phyloP scores from a whole-genome alignment of 108 stramenopile species.

The Skeletonema menzelii region DNA sequence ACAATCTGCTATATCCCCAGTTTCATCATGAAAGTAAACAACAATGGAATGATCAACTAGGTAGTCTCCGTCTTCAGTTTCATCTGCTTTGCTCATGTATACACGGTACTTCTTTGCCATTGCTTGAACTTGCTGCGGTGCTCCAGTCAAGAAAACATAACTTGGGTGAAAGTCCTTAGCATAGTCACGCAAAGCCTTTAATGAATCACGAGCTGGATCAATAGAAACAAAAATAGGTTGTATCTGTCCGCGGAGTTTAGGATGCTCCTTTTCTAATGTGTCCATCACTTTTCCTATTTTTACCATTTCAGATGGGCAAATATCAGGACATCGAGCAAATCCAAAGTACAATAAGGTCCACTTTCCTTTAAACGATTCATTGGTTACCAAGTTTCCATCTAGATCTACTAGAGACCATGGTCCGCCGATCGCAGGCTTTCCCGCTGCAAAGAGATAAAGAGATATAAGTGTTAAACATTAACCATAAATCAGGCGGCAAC shows the following conservation, averaged over 20 bases:
- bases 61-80: constrained; percentile 98
- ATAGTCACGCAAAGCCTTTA: constrained; percentile 91
- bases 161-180: constrained; percentile 95
- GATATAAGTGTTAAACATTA: not conserved
- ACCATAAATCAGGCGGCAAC: not conserved
- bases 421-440: constrained; percentile 90
- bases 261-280: constrained; percentile 76
- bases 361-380: constrained; percentile 82
- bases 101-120: constrained; percentile 98
- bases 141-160: constrained; percentile 90
- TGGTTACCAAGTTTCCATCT: constrained; percentile 85
- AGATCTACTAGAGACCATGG: constrained; percentile 88
- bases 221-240: constrained; percentile 96
- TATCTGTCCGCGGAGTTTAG: constrained; percentile 63
- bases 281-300: constrained; percentile 96
- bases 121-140: constrained; percentile 92
- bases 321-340: constrained; percentile 99
- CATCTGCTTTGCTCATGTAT: constrained; percentile 93
- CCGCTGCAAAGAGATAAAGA: constrained; percentile 54
- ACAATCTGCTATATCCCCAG: constrained; percentile 97
- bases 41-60: constrained; percentile 99
- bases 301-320: constrained; percentile 99
- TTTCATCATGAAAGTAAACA: constrained; percentile 94
- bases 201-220: constrained; percentile 97
- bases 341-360: constrained; percentile 98